Base-by-base conservation (phyloP, 352 stramenopile genomes). In the Phytophthora capsici region DNA sequence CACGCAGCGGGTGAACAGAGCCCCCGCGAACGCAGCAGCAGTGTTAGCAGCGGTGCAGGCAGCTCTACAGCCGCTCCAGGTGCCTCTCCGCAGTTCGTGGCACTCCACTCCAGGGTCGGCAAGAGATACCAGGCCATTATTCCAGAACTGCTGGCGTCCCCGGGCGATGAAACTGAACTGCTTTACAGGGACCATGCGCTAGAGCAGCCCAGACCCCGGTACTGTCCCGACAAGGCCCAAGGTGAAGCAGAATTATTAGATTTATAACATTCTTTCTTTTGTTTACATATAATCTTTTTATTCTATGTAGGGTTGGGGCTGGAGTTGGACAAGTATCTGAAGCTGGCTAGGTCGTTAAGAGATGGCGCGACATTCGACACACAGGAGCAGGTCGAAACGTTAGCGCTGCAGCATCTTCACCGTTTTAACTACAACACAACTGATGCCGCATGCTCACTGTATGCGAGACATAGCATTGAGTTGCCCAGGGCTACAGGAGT, bases 281-380 rank as follows among this genome's bases (percentile, higher is more conserved):
- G 28, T 12, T 34, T 3, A n/a, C n/a, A n/a, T n/a, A 38, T 48
- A 36, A 41, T 16, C 19, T 43, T 56, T 17, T 49, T 25, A 41
- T 60, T 67, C 36, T 20, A 20, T 49, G 22, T 46, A 91, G 82
- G 67, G 10, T 57, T 93, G 14, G 85, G 84, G 1, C 48, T 41
- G 6, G 84, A 93, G 40, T 61, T 96, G 28, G 82, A 92, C 40
- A 90, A 89, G 48, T 96, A 95, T 60, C 48, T 96, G 47, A 84
- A 87, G 68, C 69, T 96, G 45, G 88, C 85, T 51, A 63, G 78
- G 16, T 84, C 85, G 19, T 56, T 96, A 37, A 70, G 85, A n/a
- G 83, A 92, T 57, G 86, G 86, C 26, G 78, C 82, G 19, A 93
- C 84, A 46, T 92, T 93, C 64, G 88, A 94, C 54, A 89, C 84